A percentile compares a stretch with the other conserved stretches of the same genome.
Evolutionary conservation across 1,284 basidiomycete genomes (phyloP).

Genomic region (Cystobasidium slooffiae): DNA sequence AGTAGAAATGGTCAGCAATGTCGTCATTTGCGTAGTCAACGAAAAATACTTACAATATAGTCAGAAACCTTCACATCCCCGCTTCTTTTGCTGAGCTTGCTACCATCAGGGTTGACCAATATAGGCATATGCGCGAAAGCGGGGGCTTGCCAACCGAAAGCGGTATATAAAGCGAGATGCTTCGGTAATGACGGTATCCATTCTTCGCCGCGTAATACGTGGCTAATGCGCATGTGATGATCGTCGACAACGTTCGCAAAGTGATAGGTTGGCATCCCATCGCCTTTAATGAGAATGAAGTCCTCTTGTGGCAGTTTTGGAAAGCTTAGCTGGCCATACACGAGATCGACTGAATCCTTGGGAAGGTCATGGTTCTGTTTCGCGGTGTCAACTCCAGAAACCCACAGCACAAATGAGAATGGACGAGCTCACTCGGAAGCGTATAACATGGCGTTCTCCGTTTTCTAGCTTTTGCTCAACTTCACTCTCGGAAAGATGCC

Average conservation of each 20-base stretch:
- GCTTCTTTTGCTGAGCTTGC: conserved; percentile 91
- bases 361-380: conserved; percentile 40
- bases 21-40: too few species aligned
- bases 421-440: conserved; percentile 72
- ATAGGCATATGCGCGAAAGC: conserved; percentile 89
- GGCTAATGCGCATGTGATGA: conserved; percentile 91
- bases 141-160: conserved; percentile 73
- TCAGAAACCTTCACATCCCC: conserved; percentile 85
- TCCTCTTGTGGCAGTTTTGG: conserved; percentile 67
- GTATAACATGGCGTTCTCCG: conserved; percentile 78
- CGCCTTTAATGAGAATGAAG: conserved; percentile 88
- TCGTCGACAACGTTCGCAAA: conserved; percentile 96
- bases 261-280: conserved; percentile 94
- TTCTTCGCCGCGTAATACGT: conserved; percentile 96
- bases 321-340: conserved; percentile 76
- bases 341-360: conserved; percentile 57
- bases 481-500: conserved; percentile 83
- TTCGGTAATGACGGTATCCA: conserved; percentile 95
- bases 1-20: background rate
- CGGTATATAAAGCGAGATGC: conserved; percentile 85
- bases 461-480: conserved; percentile 71
- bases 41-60: conserved; percentile 69
- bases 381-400: conserved; percentile 37
- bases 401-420: background rate
- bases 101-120: conserved; percentile 84